Percentiles rank a stretch among this genome's conserved stretches.
Evolutionary conservation across 768 basidiomycete species (phyloP).

Genomic region (Omphalotus guepiniiformis): DNA sequence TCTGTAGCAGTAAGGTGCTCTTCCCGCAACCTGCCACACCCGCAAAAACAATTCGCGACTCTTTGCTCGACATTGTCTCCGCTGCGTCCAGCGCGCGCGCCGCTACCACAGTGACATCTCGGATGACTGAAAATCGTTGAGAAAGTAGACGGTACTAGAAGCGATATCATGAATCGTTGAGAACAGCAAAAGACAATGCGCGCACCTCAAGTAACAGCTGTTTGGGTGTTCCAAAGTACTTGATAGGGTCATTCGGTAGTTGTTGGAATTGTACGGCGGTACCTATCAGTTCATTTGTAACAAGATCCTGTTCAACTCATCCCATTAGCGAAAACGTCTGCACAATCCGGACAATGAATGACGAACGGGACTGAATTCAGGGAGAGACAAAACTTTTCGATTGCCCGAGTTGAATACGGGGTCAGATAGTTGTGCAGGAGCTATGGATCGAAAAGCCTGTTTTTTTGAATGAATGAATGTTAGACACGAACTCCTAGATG

Average conservation of each 20-base stretch:
- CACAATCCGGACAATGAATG: background rate
- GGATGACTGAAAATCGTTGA: conserved; percentile 67
- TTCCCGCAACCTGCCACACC: conserved; percentile 80
- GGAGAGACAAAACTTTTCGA: background rate
- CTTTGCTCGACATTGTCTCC: conserved; percentile 40
- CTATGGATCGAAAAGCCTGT: conserved; percentile 3
- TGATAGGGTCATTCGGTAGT: conserved; percentile 6
- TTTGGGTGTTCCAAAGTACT: conserved; percentile 63
- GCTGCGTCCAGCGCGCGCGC: conserved; percentile 51
- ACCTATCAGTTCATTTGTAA: conserved; percentile 6
- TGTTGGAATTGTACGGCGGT: background rate
- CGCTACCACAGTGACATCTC: conserved; percentile 58
- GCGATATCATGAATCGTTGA: background rate
- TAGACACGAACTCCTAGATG: background rate
- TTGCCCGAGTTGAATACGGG: conserved; percentile 1
- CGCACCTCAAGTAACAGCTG: conserved; percentile 68
- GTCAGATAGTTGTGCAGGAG: background rate
- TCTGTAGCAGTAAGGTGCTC: conserved; percentile 72
- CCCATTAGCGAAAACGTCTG: background rate
- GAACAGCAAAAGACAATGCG: conserved; percentile 4
- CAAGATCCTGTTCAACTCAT: background rate
- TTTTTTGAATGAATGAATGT: background rate
- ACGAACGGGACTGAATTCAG: background rate
- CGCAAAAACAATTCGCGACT: conserved; percentile 59
- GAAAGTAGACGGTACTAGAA: conserved; percentile 65